Base-by-base conservation (phyloP, 148 eudicot species). In the Rhododendron ovatum region DNA sequence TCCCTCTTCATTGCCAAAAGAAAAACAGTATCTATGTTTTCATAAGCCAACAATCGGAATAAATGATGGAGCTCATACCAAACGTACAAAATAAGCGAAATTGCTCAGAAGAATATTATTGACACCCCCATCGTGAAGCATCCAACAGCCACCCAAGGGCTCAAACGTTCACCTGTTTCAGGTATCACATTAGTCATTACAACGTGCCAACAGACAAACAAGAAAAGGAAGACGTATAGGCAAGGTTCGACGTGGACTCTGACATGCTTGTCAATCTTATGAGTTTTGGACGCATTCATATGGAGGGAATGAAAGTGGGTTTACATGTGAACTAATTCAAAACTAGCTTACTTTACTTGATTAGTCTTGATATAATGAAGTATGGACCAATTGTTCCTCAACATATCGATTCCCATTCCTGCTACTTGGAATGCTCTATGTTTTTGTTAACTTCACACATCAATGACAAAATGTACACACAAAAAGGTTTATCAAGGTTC, bases 101-200 rank as follows among this genome's bases (percentile, higher is more conserved):
- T 20, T 24, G 51, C 47, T 89, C 85, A 95, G 91, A 96, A 96
- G 80, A 96, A 95, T 88, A 95, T 93, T 85, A 96, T 93, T 5
- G 99, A 96, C 2, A 96, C 88, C 30, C 98, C 98, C 96, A 96
- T 96, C 67, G 90, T 86, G 84, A 96, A 91, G 92, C 96, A 95
- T 86, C 96, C 96, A 43, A 87, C 87, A 26, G 94, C 93, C 83
- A 96, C 98, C 98, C 98, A 95, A 1, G 98, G 98, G 86, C 98
- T 94, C 92, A 94, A 84, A 22, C 98, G 91, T 88, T 94, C 99
- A 88, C 98, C 98, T 95, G 92, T 87, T 90, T 20, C 85, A 90
- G 37, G 63, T 4, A 85, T 63, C 28, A 86, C 35, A 75, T 41
- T 63, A 61, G 75, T 41, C 18, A 22, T 7, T 20, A 24, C 50